Conservation (phyloP, 257 asterid genomes). For the Apocynum venetum region DNA sequence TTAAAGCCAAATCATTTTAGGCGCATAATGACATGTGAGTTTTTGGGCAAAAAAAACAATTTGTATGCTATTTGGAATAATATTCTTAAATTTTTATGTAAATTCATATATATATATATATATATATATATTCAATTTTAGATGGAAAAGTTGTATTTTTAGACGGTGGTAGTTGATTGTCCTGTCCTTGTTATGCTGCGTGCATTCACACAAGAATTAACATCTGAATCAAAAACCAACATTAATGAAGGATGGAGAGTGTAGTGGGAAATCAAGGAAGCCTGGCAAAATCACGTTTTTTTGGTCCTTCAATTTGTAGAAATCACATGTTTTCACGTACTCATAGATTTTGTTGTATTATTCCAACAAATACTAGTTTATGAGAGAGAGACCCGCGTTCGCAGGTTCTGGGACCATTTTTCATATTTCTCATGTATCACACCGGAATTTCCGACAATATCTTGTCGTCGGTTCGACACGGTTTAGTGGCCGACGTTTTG, state of each 20-base stretch:
- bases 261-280: neutral
- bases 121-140: no score
- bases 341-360: no score
- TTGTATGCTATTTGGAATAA: no score
- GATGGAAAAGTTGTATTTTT: no score
- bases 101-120: no score
- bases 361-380: neutral
- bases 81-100: no score
- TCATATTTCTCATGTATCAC: neutral
- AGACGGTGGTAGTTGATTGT: no score
- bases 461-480: neutral
- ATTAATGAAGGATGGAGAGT: no score
- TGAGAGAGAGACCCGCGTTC: slow-evolving; percentile 16
- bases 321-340: slow-evolving; percentile 18
- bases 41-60: no score
- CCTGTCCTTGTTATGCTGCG: no score
- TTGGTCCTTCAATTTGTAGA: slow-evolving; percentile 9
- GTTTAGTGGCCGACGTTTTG: neutral
- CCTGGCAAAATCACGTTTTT: neutral
- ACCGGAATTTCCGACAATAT: neutral
- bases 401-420: neutral
- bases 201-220: neutral
- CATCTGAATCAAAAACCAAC: neutral
- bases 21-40: no score
- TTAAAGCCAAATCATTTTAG: no score